Conservation (phyloP, 176 grass and related monocot genomes). For the Carex pumila region DNA sequence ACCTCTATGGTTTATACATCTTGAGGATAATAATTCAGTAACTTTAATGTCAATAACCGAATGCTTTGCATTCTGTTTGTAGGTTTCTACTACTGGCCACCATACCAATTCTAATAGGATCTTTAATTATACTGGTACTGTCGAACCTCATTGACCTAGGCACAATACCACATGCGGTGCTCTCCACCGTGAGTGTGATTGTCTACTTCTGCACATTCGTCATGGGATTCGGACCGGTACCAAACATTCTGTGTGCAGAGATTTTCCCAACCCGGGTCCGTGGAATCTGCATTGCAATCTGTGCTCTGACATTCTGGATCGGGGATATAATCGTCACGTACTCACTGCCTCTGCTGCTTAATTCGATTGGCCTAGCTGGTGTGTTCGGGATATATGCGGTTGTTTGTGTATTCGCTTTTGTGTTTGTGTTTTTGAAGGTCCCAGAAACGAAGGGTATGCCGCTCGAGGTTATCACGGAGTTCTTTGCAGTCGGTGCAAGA, state of each 20-base stretch:
- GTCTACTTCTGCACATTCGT: slow-evolving; percentile 85
- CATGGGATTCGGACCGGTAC: slow-evolving; percentile 85
- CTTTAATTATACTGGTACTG: slow-evolving; percentile 60
- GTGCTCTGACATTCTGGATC: slow-evolving; percentile 69
- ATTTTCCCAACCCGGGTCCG: slow-evolving; percentile 39
- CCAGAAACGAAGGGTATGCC: slow-evolving; percentile 94
- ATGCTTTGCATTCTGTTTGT: slow-evolving; percentile 7
- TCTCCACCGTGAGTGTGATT: slow-evolving; percentile 75
- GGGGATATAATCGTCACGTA: slow-evolving; percentile 78
- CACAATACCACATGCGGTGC: slow-evolving; percentile 44
- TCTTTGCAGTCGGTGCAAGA: slow-evolving; percentile 57
- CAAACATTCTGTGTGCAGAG: slow-evolving; percentile 64
- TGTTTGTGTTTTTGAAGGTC: slow-evolving; percentile 75
- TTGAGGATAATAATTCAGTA: not conserved
- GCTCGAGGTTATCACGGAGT: slow-evolving; percentile 82
- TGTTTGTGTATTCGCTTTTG: slow-evolving; percentile 54
- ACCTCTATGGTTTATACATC: not conserved
- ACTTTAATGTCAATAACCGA: not conserved
- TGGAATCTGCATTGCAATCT: slow-evolving; percentile 76
- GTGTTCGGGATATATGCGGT: slow-evolving; percentile 74
- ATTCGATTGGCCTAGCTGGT: slow-evolving; percentile 69
- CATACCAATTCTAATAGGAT: slow-evolving; percentile 69
- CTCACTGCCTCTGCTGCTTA: slow-evolving; percentile 72
- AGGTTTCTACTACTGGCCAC: slow-evolving; percentile 75
- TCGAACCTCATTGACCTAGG: slow-evolving; percentile 54